Evolutionary conservation across 805 yeast genomes (phyloP), one percentile per base, ranked within the genome.

Genomic region (Kockiozyma suomiensis): DNA sequence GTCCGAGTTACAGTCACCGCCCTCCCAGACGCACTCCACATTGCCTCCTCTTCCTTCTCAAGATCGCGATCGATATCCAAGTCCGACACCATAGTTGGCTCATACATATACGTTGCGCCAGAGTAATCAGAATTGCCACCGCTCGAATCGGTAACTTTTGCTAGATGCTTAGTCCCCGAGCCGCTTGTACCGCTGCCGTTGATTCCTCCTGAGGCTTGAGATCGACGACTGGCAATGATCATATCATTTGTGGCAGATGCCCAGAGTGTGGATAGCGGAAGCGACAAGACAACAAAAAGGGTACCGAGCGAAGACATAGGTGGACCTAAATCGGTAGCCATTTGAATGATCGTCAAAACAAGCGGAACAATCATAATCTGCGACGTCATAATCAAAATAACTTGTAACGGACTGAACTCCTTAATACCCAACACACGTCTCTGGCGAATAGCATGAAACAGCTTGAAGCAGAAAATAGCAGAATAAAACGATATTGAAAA

Each of bases 201-300:
- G 23, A 35, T 23, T 25, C 21, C 41, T 19, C 35, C 37, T 15
- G 59, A 46, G 28, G 38, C 28, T 19, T 54, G 41, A 15, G 64
- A 35, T 4, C 61, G 61, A 13, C 65, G 59, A 10, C 46, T 35
- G 28, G 65, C 54, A 43, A 54, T 53, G 38, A 61, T 61, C 35
- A 53, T 35, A 26, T 65, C 66, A 67, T 85, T 85, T 1, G 86
- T 79, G 1, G 90, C 77, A 3, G 86, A 77, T 0, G 97, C 96
- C 97, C 97, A 91, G 81, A 91, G 81, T 0, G 96, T 83, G 0
- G 96, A 84, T 50, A 92, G 73, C 0, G 97, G 97, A 55, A 91
- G 76, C 2, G 92, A 87, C 28, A 89, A 70, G 0, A 87, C 86
- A 19, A 87, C 85, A 4, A 90, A 66, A 25, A 88, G 75, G 1